These are phyloP conservation scores for Barbarea vulgaris DNA, from an alignment of 345 rosid species.

Conservation along the genomic window DNA sequence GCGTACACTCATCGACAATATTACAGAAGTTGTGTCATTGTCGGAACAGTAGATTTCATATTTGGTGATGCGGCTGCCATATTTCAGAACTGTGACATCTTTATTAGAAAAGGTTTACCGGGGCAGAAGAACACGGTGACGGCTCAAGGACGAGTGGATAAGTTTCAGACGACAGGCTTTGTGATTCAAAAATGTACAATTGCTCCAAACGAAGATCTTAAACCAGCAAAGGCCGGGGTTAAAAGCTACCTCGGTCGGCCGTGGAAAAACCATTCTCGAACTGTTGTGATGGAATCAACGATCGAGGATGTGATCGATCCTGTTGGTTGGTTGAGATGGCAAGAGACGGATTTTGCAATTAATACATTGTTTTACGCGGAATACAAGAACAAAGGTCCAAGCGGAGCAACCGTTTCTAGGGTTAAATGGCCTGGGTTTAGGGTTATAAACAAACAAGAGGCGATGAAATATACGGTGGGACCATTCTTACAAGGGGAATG, in stretches of 20 bases:
- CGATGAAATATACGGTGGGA: conserved; percentile 59
- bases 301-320: conserved; percentile 72
- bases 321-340: conserved; percentile 72
- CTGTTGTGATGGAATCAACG: conserved; percentile 69
- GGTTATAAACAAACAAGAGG: conserved; percentile 49
- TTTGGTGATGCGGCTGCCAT: conserved; percentile 84
- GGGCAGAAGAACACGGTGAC: conserved; percentile 66
- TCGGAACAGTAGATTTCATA: conserved; percentile 82
- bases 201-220: conserved; percentile 49
- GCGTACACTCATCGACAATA: conserved; percentile 83
- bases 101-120: conserved; percentile 55
- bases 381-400: conserved; percentile 65
- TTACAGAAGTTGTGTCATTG: conserved; percentile 66
- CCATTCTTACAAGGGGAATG: conserved; percentile 66
- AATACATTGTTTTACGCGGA: conserved; percentile 67
- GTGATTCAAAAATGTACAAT: conserved; percentile 74
- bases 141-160: conserved; percentile 67
- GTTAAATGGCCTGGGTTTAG: conserved; percentile 81
- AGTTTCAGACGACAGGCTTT: conserved; percentile 66
- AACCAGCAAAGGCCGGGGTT: conserved; percentile 42
- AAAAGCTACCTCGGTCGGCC: conserved; percentile 83
- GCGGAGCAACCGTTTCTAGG: conserved; percentile 49
- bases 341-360: conserved; percentile 52
- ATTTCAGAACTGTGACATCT: conserved; percentile 74
- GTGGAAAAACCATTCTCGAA: conserved; percentile 69